Conservation (phyloP, 257 asterid species). For the Euphrasia confusa region DNA sequence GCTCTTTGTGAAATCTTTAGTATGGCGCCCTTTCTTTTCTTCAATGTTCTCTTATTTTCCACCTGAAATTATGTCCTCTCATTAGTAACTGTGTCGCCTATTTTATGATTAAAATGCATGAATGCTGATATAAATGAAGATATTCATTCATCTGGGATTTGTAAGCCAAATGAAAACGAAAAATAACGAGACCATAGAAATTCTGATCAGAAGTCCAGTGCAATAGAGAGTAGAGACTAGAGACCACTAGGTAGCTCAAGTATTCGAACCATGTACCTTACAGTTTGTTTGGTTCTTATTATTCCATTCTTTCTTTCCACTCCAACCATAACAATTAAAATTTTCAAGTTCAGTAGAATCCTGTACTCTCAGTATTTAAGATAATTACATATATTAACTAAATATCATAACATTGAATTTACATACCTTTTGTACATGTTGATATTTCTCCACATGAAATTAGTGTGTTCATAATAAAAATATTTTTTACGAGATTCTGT, state of each 20-base stretch:
- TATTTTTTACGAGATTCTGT: not conserved
- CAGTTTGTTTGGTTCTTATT: not conserved
- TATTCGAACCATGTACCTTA: not conserved
- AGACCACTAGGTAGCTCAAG: not conserved
- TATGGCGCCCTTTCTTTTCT: slow-evolving; percentile 7
- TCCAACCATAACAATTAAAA: too few relatives aligned
- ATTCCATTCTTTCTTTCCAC: too few relatives aligned
- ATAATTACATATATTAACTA: not conserved
- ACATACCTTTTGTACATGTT: not conserved
- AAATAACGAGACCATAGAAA: slow-evolving; percentile 8
- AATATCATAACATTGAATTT: not conserved
- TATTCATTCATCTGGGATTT: slow-evolving; percentile 10
- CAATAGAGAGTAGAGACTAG: not conserved
- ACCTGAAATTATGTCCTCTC: not conserved
- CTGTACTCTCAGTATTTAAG: not conserved
- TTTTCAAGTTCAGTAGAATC: not conserved
- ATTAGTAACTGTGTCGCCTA: slow-evolving; percentile 11
- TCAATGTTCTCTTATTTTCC: not conserved
- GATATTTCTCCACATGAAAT: not conserved
- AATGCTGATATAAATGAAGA: slow-evolving; percentile 9
- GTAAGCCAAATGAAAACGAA: slow-evolving; percentile 17
- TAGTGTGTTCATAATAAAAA: not conserved
- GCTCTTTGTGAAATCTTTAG: slow-evolving; percentile 5
- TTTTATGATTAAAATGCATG: slow-evolving; percentile 18
- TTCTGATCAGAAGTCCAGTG: slow-evolving; percentile 15